A percentile compares a stretch with the other conserved stretches of the same genome.
Conservation (phyloP, 352 stramenopile genomes). For the Globisporangium okanoganense region DNA sequence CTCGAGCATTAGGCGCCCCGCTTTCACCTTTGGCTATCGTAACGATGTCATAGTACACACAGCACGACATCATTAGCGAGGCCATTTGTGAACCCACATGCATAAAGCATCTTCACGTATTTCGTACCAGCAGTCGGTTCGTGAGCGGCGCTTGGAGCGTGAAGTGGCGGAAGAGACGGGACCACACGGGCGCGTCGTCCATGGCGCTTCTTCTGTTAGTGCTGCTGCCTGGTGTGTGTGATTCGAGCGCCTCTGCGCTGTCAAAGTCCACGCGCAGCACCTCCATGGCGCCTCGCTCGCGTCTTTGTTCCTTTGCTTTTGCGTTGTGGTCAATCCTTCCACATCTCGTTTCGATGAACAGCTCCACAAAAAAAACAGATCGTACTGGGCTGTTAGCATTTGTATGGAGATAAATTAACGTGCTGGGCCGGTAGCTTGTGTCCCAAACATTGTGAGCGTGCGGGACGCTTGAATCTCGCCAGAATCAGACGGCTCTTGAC, state of each 20-base stretch:
- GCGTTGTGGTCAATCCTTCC: neutral
- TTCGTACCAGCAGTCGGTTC: constrained; percentile 42
- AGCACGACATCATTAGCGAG: neutral
- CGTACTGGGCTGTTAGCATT: neutral
- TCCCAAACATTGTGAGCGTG: neutral
- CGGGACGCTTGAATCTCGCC: neutral
- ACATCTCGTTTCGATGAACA: neutral
- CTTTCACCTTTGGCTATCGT: constrained; percentile 56
- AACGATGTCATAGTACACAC: neutral
- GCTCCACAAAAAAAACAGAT: neutral
- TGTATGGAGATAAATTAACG: neutral
- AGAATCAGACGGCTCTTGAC: too few species aligned
- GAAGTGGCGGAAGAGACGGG: constrained; percentile 51
- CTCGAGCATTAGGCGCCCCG: constrained; percentile 53
- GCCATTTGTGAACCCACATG: too few species aligned
- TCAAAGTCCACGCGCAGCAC: constrained; percentile 18
- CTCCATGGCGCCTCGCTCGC: constrained; percentile 1
- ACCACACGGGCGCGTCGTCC: constrained; percentile 33
- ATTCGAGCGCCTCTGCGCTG: constrained; percentile 7
- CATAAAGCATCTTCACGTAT: neutral
- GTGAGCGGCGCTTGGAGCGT: constrained; percentile 19
- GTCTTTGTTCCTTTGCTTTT: neutral
- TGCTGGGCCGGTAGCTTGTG: neutral
- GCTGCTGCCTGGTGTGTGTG: neutral
- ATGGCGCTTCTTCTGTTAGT: neutral